A percentile compares a stretch with the other conserved stretches of the same genome.
phyloP scores from a whole-genome alignment of 108 stramenopile species.

The Pseudonitzschia multistriata region DNA sequence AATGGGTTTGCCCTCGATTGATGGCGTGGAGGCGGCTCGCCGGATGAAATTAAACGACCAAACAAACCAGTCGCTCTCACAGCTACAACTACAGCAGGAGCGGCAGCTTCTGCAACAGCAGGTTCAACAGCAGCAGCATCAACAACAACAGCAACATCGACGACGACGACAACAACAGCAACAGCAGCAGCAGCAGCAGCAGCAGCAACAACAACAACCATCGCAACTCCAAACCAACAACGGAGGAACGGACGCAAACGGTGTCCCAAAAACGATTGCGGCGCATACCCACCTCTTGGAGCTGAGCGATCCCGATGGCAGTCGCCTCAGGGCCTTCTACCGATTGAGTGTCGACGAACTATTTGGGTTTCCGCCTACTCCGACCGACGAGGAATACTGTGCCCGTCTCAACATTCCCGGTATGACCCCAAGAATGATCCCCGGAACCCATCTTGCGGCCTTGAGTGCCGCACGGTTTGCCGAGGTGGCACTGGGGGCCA shows the following conservation, averaged over 20 bases:
- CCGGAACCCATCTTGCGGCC: slow-evolving; percentile 66
- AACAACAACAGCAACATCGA: neutral
- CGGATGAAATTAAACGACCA: slow-evolving; percentile 37
- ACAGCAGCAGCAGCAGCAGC: neutral
- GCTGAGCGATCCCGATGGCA: slow-evolving; percentile 52
- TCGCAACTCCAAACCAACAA: neutral
- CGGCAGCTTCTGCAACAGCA: neutral
- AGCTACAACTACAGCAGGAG: slow-evolving; percentile 8
- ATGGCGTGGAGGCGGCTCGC: slow-evolving; percentile 24
- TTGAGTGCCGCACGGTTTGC: slow-evolving; percentile 80
- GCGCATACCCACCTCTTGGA: slow-evolving; percentile 62
- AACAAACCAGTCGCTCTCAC: slow-evolving; percentile 1
- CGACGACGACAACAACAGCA: neutral
- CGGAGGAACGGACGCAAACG: slow-evolving; percentile 26
- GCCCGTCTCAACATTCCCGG: slow-evolving; percentile 42
- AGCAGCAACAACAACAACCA: neutral
- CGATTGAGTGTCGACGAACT: slow-evolving; percentile 65
- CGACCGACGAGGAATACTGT: slow-evolving; percentile 72
- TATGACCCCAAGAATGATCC: slow-evolving; percentile 52
- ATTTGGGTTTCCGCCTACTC: slow-evolving; percentile 76
- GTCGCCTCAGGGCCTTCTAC: slow-evolving; percentile 70
- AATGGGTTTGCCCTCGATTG: slow-evolving; percentile 3
- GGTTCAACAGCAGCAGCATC: neutral
- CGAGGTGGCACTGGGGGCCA: slow-evolving; percentile 78
- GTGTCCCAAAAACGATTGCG: slow-evolving; percentile 50